Base-by-base conservation (phyloP, 2,329 filamentous ascomycete species). In the Knoxdaviesia proteae region DNA sequence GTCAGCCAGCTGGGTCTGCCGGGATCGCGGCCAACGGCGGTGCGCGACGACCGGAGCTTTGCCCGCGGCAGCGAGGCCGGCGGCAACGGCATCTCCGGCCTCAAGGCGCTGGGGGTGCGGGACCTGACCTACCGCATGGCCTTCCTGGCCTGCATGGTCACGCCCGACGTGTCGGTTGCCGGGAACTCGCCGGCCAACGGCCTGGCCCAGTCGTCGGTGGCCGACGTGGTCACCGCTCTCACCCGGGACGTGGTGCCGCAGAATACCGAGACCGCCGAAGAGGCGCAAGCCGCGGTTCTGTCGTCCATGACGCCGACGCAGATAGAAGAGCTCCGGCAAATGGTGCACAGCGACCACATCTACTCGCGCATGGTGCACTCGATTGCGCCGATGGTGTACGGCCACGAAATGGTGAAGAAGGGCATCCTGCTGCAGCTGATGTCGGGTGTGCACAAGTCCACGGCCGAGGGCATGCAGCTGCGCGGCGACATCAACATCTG, bases 401-500 rank as follows among this genome's bases (percentile, higher is more conserved):
- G 90, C 9, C 90, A 98, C 56, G 84, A 90, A 47, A 84, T 94
- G 45, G 88, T 98, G 54, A 98, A 98, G 64, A 98, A 98, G 60
- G 90, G 90, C 32, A 67, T 98, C 30, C 71, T 98, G 6, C 68
- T 98, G 37, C 90, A 98, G 59, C 69, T 98, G 39, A 84, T 98
- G 72, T 84, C 86, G n/a, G 90, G 90, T 65, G 84, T 98, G 2
- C 77, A 77, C 61, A 98, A 98, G 59, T 73, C 74, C 29, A 98
- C 90, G 0, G 72, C 84, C 0, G 90, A 98, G 61, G 88, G 84
- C 47, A 94, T 98, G 84, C 77, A 87, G 48, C 70, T 98, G 38
- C 78, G 90, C 70, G 90, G 90, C 50, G 90, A 98, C 56, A 87
- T 98, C 66, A 98, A 98, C 62, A 93, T 98, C 48, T 98, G 90